phyloP scores from a whole-genome alignment of 139 green algal species.

The Coelastrella sp. region DNA sequence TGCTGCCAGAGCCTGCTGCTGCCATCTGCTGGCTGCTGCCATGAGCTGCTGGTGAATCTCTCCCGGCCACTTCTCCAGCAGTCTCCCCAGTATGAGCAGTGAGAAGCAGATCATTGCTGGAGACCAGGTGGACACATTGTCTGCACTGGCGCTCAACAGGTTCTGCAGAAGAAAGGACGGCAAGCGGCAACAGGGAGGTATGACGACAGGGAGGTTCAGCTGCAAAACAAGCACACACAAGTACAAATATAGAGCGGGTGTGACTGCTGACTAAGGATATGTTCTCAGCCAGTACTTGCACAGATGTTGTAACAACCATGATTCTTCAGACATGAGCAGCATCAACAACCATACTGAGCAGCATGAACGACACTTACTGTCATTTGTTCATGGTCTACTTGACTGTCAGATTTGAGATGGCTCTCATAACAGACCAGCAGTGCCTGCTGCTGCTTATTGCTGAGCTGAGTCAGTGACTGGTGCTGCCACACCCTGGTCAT shows the following conservation, averaged over 20 bases:
- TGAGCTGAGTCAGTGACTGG: background rate
- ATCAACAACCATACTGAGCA: no score
- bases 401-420: background rate
- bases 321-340: no score
- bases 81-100: background rate
- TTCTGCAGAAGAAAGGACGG: background rate
- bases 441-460: conserved; percentile 25
- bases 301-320: no score
- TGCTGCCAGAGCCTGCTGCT: background rate
- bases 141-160: background rate
- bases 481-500: background rate
- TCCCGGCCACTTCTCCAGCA: background rate
- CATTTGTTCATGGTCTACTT: background rate
- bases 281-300: no score
- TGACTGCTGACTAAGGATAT: no score
- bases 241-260: no score
- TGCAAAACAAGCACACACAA: no score
- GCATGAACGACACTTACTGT: no score
- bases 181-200: background rate
- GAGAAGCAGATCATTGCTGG: background rate
- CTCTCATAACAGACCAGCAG: conserved; percentile 1
- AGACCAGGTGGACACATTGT: background rate
- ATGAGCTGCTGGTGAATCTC: background rate
- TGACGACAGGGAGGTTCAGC: background rate
- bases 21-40: background rate